Percentiles rank a stretch among this genome's conserved stretches.
These are phyloP conservation scores for Amanita brunnescens DNA, from an alignment of 768 basidiomycete species.

Conservation along the genomic window DNA sequence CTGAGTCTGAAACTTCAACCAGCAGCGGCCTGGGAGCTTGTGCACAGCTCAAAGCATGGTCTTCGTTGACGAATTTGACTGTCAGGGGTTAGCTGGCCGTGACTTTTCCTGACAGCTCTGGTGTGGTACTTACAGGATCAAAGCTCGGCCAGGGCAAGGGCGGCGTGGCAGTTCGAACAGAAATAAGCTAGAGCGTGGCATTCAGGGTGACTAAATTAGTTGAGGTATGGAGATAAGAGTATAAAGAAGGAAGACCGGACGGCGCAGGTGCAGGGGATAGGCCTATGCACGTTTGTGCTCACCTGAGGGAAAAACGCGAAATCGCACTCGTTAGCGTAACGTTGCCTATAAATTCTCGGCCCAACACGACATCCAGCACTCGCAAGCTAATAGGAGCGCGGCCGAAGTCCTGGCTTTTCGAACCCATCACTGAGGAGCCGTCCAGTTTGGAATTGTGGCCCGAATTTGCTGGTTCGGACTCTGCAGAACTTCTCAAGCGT, in stretches of 20 bases:
- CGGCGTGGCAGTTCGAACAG: neutral
- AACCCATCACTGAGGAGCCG: constrained; percentile 47
- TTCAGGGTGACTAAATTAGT: neutral
- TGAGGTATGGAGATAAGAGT: neutral
- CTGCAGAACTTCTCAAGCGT: constrained; percentile 43
- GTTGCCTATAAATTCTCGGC: constrained; percentile 15
- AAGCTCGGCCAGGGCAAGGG: neutral
- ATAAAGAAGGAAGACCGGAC: neutral
- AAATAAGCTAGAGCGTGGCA: neutral
- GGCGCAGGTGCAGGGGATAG: neutral
- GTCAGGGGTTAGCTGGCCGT: neutral
- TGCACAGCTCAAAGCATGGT: neutral
- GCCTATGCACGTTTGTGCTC: constrained; percentile 5
- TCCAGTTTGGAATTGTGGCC: constrained; percentile 19
- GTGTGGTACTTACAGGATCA: neutral
- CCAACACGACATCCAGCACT: constrained; percentile 5
- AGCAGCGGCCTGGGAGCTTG: neutral
- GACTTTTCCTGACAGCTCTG: neutral
- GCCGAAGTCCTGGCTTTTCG: constrained; percentile 29
- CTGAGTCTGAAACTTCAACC: no score
- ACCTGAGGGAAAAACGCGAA: constrained; percentile 5
- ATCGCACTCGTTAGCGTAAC: constrained; percentile 7
- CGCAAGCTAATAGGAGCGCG: constrained; percentile 14
- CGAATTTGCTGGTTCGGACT: constrained; percentile 9
- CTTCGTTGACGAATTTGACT: neutral